phyloP scores from a whole-genome alignment of 805 yeast species.

The Lachancea mirantina region DNA sequence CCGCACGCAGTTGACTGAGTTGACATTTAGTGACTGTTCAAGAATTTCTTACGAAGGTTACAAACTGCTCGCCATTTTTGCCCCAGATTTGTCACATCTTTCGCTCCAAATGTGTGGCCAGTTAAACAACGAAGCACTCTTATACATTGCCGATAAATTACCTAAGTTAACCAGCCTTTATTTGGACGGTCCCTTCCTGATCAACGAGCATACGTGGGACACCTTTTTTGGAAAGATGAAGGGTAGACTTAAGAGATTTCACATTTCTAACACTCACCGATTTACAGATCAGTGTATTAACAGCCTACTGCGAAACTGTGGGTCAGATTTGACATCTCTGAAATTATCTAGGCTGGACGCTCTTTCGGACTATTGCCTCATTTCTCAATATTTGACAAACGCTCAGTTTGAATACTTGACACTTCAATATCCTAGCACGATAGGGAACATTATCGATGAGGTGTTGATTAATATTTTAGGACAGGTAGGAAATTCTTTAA shows the following conservation, averaged over 20 bases:
- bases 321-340: conserved; percentile 47
- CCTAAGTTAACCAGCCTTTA: conserved; percentile 45
- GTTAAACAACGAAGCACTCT: conserved; percentile 66
- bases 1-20: conserved; percentile 44
- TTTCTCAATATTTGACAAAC: conserved; percentile 55
- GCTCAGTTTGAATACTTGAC: conserved; percentile 46
- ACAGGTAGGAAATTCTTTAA: conserved; percentile 54
- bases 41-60: conserved; percentile 59
- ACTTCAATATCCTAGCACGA: conserved; percentile 60
- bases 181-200: conserved; percentile 87
- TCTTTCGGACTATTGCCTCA: conserved; percentile 51
- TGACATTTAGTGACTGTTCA: conserved; percentile 93
- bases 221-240: conserved; percentile 58
- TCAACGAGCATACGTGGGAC: conserved; percentile 72
- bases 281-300: conserved; percentile 61
- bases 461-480: conserved; percentile 53
- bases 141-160: conserved; percentile 55
- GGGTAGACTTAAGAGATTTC: conserved; percentile 47
- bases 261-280: conserved; percentile 76
- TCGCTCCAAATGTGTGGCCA: conserved; percentile 91
- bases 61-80: conserved; percentile 63
- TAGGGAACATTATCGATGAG: conserved; percentile 62
- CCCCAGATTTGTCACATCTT: conserved; percentile 63
- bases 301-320: conserved; percentile 54
- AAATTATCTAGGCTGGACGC: conserved; percentile 69